phyloP scores from a whole-genome alignment of 2,329 filamentous ascomycete genomes.

The Alternaria infectoria region DNA sequence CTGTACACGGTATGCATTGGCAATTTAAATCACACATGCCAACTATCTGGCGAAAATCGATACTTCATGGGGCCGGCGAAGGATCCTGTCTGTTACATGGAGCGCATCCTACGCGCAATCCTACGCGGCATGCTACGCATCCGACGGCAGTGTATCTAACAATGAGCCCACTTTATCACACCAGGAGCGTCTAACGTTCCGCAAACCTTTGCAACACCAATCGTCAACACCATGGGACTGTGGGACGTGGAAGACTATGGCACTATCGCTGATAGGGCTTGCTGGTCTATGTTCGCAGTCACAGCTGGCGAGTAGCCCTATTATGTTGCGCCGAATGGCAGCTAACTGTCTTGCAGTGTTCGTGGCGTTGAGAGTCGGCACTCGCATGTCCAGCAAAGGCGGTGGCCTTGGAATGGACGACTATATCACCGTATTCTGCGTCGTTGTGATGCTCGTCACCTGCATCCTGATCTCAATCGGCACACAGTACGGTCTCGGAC shows the following conservation, averaged over 20 bases:
- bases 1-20: not conserved
- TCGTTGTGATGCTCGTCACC: not conserved
- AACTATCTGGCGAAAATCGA: not conserved
- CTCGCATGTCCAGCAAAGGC: not conserved
- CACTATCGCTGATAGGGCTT: not conserved
- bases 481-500: constrained; percentile 4
- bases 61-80: not conserved
- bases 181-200: not conserved
- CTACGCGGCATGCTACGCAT: not conserved
- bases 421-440: not conserved
- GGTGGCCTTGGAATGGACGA: not conserved
- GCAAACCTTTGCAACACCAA: not conserved
- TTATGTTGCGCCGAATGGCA: not conserved
- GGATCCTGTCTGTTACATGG: not conserved
- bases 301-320: not conserved
- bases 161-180: not conserved
- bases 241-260: not conserved
- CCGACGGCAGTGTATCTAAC: not conserved
- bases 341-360: not conserved
- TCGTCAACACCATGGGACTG: not conserved
- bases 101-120: not conserved
- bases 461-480: constrained; percentile 3
- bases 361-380: not conserved
- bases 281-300: not conserved
- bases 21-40: not conserved